A percentile compares a stretch with the other conserved stretches of the same genome.
Conservation (phyloP, 371 early-diverging fungal species). For the Capillidium rhysosporum region DNA sequence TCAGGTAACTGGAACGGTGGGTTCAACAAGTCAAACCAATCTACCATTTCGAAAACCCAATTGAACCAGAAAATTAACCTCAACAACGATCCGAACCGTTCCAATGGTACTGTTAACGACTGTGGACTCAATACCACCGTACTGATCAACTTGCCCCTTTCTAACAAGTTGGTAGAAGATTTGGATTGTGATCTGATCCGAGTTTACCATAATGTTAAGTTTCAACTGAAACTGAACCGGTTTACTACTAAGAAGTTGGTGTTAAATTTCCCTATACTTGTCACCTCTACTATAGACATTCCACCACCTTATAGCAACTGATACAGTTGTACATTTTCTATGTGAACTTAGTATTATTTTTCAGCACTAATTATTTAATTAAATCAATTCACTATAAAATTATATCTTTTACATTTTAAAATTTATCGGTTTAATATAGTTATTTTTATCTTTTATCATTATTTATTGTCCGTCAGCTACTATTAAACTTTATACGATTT, state of each 20-base stretch:
- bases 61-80: neutral
- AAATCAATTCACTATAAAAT: no score
- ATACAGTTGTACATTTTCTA: neutral
- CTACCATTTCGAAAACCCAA: constrained; percentile 1
- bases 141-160: neutral
- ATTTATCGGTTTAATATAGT: no score
- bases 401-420: no score
- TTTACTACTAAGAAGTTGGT: constrained; percentile 1
- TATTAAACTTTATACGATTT: no score
- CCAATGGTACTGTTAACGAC: neutral
- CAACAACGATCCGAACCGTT: neutral
- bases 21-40: neutral
- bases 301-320: constrained; percentile 18
- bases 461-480: no score
- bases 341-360: neutral
- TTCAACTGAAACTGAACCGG: neutral
- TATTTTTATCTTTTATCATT: no score
- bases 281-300: neutral
- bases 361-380: no score
- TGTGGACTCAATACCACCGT: neutral
- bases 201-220: constrained; percentile 1
- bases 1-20: neutral
- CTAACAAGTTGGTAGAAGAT: neutral
- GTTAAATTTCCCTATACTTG: neutral
- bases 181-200: constrained; percentile 5